phyloP scores from a whole-genome alignment of 331 rosid genomes.

The Prunus yedoensis region DNA sequence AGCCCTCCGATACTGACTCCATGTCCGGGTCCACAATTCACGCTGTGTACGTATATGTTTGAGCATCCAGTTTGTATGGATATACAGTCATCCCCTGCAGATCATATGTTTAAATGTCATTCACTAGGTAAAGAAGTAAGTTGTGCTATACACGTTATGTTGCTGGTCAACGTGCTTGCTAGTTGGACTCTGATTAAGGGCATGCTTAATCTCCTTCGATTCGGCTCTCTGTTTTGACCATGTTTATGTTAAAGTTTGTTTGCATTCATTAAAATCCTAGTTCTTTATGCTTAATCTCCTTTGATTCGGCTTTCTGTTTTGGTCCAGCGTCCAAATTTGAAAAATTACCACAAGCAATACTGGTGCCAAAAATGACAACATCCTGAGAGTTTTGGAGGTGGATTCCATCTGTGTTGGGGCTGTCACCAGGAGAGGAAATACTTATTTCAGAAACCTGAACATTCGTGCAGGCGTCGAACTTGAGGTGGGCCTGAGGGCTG shows the following conservation, averaged over 20 bases:
- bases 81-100: constrained; percentile 80
- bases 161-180: too few species aligned
- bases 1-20: constrained; percentile 81
- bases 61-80: constrained; percentile 89
- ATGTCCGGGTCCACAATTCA: constrained; percentile 86
- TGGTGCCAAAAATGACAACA: constrained; percentile 53
- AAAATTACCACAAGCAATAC: constrained; percentile 67
- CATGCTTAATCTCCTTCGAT: too few species aligned
- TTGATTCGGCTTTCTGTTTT: too few species aligned
- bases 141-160: background rate
- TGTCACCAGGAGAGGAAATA: constrained; percentile 69
- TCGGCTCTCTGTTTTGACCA: too few species aligned
- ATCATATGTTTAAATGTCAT: background rate
- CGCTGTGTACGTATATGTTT: constrained; percentile 51
- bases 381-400: constrained; percentile 73
- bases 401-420: constrained; percentile 94
- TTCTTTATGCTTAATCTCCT: too few species aligned
- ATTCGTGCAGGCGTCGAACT: constrained; percentile 63
- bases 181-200: too few species aligned
- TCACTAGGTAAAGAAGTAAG: background rate
- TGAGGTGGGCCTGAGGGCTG: constrained; percentile 75
- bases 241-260: too few species aligned
- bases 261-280: too few species aligned
- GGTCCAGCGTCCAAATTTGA: background rate
- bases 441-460: constrained; percentile 56